Evolutionary conservation across 2,329 filamentous ascomycete genomes (phyloP), one percentile per base, ranked within the genome.

Genomic region (Aspergillus aculeatus): DNA sequence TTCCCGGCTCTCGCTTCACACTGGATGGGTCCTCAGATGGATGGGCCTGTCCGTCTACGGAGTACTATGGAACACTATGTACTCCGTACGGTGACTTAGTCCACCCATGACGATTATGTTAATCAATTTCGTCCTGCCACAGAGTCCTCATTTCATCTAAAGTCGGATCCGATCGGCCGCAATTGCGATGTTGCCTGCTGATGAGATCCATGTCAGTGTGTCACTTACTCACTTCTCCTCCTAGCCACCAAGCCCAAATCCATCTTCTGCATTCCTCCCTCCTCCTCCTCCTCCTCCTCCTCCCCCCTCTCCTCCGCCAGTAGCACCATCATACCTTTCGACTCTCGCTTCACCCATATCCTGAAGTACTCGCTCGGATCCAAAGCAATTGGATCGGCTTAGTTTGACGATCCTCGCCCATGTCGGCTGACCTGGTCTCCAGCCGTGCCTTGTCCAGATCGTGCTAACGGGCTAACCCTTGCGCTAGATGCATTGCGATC

Each of bases 181-280:
- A 29, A 56, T 58, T 57, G 62, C 49, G 38, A 62, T 63, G 59
- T 35, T 49, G 50, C 54, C 55, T 61, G 62, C 64, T 64, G 61
- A 61, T 56, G 38, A 26, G 44, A 49, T 19, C 32, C 32, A 35
- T 12, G 14, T 35, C 32, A 9, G 26, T 29, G 26, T 29, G 26
- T 10, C 26, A 29, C 26, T 29, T 29, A 29, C 26, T 35, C 11
- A 35, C 11, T 32, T 12, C 31, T 9, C 31, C 31, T 10, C 31
- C 31, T 31, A 58, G 57, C 50, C 29, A 54, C 59, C 52, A 50
- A 35, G 47, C 49, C 23, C 26, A 29, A 10, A 29, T 29, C 7
- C 26, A 23, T 41, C 47, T 50, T 54, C 35, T 38, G 14, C 51
- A 50, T 19, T 50, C 47, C 35, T 54, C 53, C 38, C 47, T 14